Conservation (phyloP, 441 rosid species). For the Pelargonium myrrhifolium region DNA sequence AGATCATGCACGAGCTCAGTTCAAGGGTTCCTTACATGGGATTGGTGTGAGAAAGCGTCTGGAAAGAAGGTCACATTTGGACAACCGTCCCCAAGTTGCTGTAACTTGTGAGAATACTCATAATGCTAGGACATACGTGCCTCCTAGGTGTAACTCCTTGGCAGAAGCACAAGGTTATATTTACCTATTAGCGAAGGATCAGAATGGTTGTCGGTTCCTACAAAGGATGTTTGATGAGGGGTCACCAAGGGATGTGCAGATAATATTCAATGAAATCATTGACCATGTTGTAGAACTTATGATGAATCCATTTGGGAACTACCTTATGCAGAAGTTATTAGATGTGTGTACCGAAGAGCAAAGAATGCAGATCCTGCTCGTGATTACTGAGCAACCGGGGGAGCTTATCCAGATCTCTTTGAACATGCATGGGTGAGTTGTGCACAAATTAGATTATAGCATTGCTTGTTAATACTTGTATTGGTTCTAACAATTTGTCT, state of each 20-base stretch:
- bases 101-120: conserved; percentile 18
- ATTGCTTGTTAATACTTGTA: neutral
- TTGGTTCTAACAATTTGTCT: conserved; percentile 3
- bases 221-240: conserved; percentile 44
- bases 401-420: conserved; percentile 39
- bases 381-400: conserved; percentile 32
- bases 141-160: conserved; percentile 23
- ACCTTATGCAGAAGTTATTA: conserved; percentile 51
- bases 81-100: conserved; percentile 18
- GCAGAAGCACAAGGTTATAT: conserved; percentile 33
- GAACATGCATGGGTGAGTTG: conserved; percentile 42
- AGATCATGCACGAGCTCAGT: conserved; percentile 15
- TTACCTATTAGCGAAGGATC: conserved; percentile 45
- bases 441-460: neutral
- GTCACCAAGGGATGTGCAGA: conserved; percentile 28
- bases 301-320: conserved; percentile 54
- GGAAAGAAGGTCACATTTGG: conserved; percentile 24
- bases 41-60: conserved; percentile 14
- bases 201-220: conserved; percentile 48
- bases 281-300: conserved; percentile 49
- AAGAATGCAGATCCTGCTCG: conserved; percentile 36
- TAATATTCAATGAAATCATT: conserved; percentile 39
- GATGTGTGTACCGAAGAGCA: conserved; percentile 50
- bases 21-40: conserved; percentile 13
- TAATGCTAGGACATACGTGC: conserved; percentile 9